Evolutionary conservation across 176 grass and related monocot species (phyloP).

Genomic region (Ensete ventricosum): DNA sequence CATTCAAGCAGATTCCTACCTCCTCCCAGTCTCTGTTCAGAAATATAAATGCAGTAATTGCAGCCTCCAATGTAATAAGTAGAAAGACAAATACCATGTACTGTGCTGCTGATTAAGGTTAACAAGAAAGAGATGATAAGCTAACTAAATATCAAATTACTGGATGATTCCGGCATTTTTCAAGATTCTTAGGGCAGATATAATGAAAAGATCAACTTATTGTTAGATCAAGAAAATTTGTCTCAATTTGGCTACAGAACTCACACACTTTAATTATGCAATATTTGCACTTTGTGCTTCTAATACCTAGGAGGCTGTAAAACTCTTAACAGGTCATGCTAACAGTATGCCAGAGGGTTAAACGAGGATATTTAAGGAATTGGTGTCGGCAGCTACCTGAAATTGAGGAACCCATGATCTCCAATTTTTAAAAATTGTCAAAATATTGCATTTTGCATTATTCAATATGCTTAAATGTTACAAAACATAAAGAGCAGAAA

Average conservation of each 20-base stretch:
- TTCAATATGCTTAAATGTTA: no score
- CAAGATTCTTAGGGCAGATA: not conserved
- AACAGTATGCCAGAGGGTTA: no score
- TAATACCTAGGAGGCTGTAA: no score
- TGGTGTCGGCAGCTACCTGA: no score
- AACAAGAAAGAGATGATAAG: not conserved
- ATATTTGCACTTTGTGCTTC: no score
- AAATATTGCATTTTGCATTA: no score
- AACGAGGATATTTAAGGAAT: no score
- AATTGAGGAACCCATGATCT: no score
- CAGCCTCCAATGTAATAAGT: not conserved
- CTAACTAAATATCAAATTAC: not conserved
- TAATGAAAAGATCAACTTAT: not conserved
- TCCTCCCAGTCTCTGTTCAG: constrained; percentile 15
- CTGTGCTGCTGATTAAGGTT: not conserved
- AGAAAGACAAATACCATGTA: constrained; percentile 8
- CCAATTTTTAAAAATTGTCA: no score
- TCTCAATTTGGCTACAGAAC: not conserved
- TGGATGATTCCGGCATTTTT: not conserved
- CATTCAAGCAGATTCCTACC: not conserved
- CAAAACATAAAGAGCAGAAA: no score
- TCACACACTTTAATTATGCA: no score
- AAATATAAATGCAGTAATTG: constrained; percentile 5
- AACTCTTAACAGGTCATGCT: no score
- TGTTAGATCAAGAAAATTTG: not conserved